A percentile compares a stretch with the other conserved stretches of the same genome.
These are phyloP conservation scores for Larix kaempferi DNA, from an alignment of 75 land plant genomes.

Conservation along the genomic window DNA sequence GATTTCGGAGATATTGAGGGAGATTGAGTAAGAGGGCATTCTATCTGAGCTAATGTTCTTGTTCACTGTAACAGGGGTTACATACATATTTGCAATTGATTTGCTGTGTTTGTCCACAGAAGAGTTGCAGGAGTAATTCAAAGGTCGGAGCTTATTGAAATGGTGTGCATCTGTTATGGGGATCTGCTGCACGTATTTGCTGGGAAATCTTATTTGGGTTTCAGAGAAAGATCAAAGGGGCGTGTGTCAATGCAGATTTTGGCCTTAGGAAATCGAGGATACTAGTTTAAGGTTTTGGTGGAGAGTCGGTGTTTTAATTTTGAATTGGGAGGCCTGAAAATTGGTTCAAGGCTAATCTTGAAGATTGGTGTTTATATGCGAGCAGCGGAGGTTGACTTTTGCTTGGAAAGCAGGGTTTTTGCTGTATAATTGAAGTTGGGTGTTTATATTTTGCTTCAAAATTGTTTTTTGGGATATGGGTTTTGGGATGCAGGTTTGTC, in stretches of 20 bases:
- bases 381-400: neutral
- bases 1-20: no score
- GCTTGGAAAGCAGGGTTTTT: neutral
- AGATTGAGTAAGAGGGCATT: no score
- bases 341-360: neutral
- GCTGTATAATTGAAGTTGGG: neutral
- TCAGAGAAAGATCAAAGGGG: neutral
- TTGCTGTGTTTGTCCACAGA: neutral
- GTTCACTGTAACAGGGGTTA: neutral
- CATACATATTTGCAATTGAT: neutral
- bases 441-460: neutral
- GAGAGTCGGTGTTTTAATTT: neutral
- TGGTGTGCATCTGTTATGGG: neutral
- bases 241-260: neutral
- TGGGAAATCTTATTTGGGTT: neutral
- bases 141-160: neutral
- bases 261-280: neutral
- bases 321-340: neutral
- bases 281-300: neutral
- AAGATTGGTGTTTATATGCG: neutral
- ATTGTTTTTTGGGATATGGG: neutral
- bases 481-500: neutral
- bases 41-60: no score
- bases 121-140: neutral
- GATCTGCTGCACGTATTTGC: neutral